Evolutionary conservation across 345 rosid species (phyloP).

Genomic region (Turnera subulata): DNA sequence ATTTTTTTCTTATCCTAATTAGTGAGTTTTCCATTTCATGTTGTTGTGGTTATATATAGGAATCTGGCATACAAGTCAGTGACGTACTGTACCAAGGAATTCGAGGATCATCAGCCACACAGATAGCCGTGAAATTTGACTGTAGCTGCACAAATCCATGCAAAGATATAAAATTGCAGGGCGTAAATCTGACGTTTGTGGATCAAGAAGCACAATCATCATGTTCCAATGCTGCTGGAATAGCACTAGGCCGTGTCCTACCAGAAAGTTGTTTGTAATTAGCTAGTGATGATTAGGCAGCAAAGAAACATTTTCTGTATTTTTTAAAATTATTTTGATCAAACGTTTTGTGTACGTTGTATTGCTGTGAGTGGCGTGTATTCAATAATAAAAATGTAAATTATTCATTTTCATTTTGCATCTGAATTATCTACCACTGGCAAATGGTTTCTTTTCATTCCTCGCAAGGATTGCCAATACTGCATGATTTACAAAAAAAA

Average conservation of each 20-base stretch:
- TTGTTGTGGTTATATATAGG: neutral
- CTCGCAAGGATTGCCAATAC: too few species aligned
- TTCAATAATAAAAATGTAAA: too few species aligned
- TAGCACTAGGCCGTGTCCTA: constrained; percentile 18
- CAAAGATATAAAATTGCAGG: constrained; percentile 14
- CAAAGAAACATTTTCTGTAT: neutral
- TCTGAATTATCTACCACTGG: too few species aligned
- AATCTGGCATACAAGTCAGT: constrained; percentile 1
- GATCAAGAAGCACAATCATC: constrained; percentile 26
- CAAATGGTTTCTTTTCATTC: too few species aligned
- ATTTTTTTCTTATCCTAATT: too few species aligned
- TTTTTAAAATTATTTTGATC: too few species aligned
- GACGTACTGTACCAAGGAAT: constrained; percentile 3
- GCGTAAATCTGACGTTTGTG: constrained; percentile 19
- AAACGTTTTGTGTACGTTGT: too few species aligned
- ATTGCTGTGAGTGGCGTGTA: too few species aligned
- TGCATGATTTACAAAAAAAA: too few species aligned
- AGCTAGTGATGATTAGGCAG: too few species aligned
- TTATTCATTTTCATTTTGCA: too few species aligned
- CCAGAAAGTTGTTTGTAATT: constrained; percentile 30
- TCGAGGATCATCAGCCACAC: constrained; percentile 31
- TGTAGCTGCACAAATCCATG: constrained; percentile 40
- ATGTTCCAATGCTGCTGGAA: constrained; percentile 33
- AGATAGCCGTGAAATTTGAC: constrained; percentile 34
- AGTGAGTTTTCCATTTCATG: neutral